These are phyloP conservation scores for Elongisporangium anandrum DNA, from an alignment of 352 stramenopile genomes.

Conservation along the genomic window DNA sequence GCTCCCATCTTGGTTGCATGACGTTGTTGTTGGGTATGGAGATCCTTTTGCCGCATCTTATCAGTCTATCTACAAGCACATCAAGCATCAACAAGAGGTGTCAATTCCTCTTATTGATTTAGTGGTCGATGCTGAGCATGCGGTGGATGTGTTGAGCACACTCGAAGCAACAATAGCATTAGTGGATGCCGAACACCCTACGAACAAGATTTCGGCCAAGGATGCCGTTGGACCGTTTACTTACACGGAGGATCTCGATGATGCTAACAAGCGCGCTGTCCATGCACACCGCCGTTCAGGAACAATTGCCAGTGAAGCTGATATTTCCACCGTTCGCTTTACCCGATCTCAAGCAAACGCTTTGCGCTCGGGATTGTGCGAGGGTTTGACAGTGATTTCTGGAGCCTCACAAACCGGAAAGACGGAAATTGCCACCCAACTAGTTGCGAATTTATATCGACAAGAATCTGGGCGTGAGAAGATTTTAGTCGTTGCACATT, in stretches of 20 bases:
- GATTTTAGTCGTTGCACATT: constrained; percentile 94
- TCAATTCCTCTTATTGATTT: constrained; percentile 33
- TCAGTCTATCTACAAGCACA: constrained; percentile 46
- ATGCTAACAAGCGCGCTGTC: constrained; percentile 22
- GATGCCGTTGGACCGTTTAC: constrained; percentile 48
- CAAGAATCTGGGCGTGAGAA: constrained; percentile 72
- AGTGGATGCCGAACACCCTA: constrained; percentile 30
- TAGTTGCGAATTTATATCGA: constrained; percentile 93
- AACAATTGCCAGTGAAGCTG: neutral
- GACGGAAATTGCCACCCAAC: constrained; percentile 93
- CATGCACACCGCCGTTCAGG: constrained; percentile 22
- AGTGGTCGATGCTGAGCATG: constrained; percentile 45
- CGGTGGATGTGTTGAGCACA: constrained; percentile 25
- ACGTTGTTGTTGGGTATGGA: constrained; percentile 94
- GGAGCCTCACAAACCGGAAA: constrained; percentile 93
- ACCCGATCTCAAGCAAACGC: constrained; percentile 90
- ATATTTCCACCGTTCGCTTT: constrained; percentile 60
- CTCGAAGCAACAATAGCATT: constrained; percentile 10
- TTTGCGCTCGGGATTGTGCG: constrained; percentile 89
- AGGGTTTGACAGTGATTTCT: constrained; percentile 93
- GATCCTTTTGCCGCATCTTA: constrained; percentile 83
- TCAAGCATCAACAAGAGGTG: constrained; percentile 21
- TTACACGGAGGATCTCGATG: constrained; percentile 32
- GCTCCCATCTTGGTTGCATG: constrained; percentile 92
- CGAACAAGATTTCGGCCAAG: constrained; percentile 20